Evolutionary conservation across 2,329 filamentous ascomycete species (phyloP), one percentile per base, ranked within the genome.

Genomic region (Diaporthe vexans): DNA sequence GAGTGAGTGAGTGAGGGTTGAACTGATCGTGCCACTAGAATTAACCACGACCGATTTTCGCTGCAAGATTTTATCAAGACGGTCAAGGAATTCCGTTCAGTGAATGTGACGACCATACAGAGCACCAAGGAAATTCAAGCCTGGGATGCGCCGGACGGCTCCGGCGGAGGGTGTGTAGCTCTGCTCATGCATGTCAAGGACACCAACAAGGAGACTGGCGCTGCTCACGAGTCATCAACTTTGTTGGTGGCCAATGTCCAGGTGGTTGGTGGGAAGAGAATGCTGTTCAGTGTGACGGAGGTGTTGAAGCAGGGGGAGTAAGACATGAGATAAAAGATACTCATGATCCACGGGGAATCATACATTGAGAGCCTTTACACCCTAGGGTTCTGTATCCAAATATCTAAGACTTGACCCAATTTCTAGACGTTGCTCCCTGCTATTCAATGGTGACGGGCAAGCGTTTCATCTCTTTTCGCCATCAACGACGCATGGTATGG

Each of bases 161-260:
- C 48, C 26, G 48, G 48, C 21, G 48, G 48, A 11, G 48, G 48
- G 21, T 52, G 48, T 52, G 48, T 52, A n/a, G 48, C 48, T 1
- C 21, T 13, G 21, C n/a, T 43, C 48, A 0, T 26, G 21, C 9
- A 24, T 13, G 8, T 52, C 48, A 24, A n/a, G 48, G 48, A 52
- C 48, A 52, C n/a, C 48, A 52, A 52, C 48, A 52, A 52, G 21
- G n/a, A 52, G 48, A 52, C 48, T 26, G 48, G 48, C 48, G 48
- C 11, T 52, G 4, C 2, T 52, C 2, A 11, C 8, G n/a, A 52
- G 48, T 17, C 40, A 19, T 43, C 40, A 1, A 43, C 15, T 1
- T n/a, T 52, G 48, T 1, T 52, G 48, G 21, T 52, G n/a, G 21
- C 48, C 21, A 52, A 52, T 24, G 48, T 52, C 9, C 21, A 52